Evolutionary conservation across 148 eudicot species (phyloP).

Genomic region (Camellia lanceoleosa): DNA sequence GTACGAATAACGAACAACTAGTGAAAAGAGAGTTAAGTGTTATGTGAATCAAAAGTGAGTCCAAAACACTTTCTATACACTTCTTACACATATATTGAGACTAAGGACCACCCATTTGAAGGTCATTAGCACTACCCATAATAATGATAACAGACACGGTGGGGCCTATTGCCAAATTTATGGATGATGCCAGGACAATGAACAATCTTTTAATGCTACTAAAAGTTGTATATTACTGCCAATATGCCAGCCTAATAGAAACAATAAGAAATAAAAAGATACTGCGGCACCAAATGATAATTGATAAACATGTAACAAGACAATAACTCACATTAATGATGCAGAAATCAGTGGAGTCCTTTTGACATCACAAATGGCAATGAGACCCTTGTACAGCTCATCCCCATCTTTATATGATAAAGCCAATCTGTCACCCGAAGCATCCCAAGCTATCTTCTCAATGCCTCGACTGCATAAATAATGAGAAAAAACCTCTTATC

Average conservation of each 20-base stretch:
- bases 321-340: constrained; percentile 68
- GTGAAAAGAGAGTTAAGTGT: too few species aligned
- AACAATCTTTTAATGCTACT: background rate
- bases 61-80: too few species aligned
- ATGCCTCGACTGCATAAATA: constrained; percentile 57
- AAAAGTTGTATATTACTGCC: background rate
- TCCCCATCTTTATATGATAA: constrained; percentile 81
- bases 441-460: constrained; percentile 98
- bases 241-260: background rate
- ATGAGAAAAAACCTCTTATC: background rate
- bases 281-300: background rate
- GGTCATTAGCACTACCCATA: too few species aligned
- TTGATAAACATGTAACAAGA: background rate
- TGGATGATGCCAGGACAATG: background rate
- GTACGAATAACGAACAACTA: too few species aligned
- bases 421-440: constrained; percentile 93
- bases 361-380: constrained; percentile 83
- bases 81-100: too few species aligned
- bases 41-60: too few species aligned
- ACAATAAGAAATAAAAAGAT: background rate
- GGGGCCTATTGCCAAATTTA: background rate
- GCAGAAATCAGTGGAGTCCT: constrained; percentile 79
- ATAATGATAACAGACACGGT: background rate
- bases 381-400: constrained; percentile 79
- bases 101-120: too few species aligned